Conservation (phyloP, 2,329 filamentous ascomycete genomes). For the Coniochaeta sp. region DNA sequence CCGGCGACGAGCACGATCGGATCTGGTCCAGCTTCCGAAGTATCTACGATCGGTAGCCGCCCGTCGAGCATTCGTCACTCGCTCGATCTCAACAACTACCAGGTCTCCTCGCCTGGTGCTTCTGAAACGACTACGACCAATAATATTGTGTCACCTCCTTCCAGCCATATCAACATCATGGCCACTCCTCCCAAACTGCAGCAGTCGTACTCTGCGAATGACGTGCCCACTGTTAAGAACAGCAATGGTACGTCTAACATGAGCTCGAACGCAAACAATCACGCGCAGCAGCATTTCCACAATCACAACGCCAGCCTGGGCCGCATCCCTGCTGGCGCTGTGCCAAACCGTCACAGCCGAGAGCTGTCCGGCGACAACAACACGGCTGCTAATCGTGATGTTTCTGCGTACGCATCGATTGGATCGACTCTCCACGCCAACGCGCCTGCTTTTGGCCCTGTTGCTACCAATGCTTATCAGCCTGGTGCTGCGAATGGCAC, state of each 20-base stretch:
- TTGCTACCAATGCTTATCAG: conserved; percentile 24
- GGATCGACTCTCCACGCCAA: conserved; percentile 72
- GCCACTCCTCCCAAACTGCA: conserved; percentile 67
- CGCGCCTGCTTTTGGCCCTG: conserved; percentile 68
- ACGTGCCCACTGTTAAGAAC: conserved; percentile 78
- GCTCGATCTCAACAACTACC: conserved; percentile 43
- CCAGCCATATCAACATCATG: conserved; percentile 44
- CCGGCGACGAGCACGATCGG: conserved; percentile 26
- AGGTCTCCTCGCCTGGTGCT: conserved; percentile 4
- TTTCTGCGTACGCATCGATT: conserved; percentile 48
- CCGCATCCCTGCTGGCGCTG: conserved; percentile 61
- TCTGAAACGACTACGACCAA: conserved; percentile 16
- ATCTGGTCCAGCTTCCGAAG: conserved; percentile 32
- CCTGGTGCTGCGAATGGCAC: conserved; percentile 17
- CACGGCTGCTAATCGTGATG: conserved; percentile 32
- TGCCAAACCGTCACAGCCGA: conserved; percentile 63
- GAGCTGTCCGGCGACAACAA: conserved; percentile 53
- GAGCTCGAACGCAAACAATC: conserved; percentile 44
- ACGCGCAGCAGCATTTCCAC: conserved; percentile 58
- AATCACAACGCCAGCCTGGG: conserved; percentile 79
- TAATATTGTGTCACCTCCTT: conserved; percentile 35
- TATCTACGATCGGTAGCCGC: conserved; percentile 38
- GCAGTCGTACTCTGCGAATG: conserved; percentile 83
- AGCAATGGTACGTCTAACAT: conserved; percentile 41
- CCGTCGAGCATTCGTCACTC: conserved; percentile 48